Evolutionary conservation across 1,284 basidiomycete genomes (phyloP), one percentile per base, ranked within the genome.

Genomic region (Melampsora larici-populina): DNA sequence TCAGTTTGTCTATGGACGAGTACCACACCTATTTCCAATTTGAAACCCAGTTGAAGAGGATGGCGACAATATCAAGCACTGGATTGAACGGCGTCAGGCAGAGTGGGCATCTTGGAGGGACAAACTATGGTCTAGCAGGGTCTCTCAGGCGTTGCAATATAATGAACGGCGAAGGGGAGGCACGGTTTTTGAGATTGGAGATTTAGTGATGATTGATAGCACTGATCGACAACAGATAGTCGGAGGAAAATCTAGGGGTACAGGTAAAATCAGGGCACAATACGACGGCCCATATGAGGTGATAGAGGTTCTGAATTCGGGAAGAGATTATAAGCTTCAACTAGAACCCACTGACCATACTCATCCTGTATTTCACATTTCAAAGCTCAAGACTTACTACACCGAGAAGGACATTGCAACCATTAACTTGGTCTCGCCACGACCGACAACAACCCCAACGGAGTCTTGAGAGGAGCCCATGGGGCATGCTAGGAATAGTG

Each of bases 231-330:
- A 40, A 9, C 36, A 36, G 9, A 36, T 36, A 36, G 36, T 36
- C 2, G n/a, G 26, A 11, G 21, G 63, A 6, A 31, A 36, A 24
- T 40, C 17, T 7, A 5, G 63, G 2, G 63, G 63, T 40, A 33
- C 63, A 21, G 63, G n/a, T 6, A 65, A 65, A 31, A n/a, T 65
- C 6, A 24, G 43, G 29, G 26, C 24, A 11, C 24, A 29, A n/a
- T 65, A 36, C 43, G 63, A 65, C 33, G 63, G 63, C 1, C 63
- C 63, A 21, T 65, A 65, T 24, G 21, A 65, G 15, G 26, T 65
- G 5, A 2, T 26, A 6, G 18, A 40, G 26, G 63, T 65, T 7
- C 15, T 65, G 33, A 65, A 65, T 15, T 8, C 33, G 33, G 26
- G 29, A 18, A 17, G 43, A 33, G 24, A 33, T 24, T 8, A 36